Evolutionary conservation across 768 basidiomycete genomes (phyloP).

Genomic region (Strobilomyces echinocephalus): DNA sequence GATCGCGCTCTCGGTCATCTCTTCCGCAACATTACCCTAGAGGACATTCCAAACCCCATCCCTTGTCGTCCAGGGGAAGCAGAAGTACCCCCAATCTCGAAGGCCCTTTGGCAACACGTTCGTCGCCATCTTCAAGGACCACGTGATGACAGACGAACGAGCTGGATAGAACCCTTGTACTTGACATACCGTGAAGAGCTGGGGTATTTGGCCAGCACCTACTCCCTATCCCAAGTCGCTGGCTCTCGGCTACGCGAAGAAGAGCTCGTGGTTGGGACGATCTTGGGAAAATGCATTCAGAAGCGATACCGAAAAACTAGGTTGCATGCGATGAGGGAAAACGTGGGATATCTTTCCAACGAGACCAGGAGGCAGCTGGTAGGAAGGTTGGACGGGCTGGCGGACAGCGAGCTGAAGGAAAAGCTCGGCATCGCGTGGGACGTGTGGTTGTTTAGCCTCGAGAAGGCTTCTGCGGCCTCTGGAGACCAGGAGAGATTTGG

Average conservation of each 20-base stretch:
- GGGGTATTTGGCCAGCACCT: not conserved
- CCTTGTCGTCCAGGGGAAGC: not conserved
- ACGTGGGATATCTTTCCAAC: conserved; percentile 46
- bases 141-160: not conserved
- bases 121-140: not conserved
- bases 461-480: conserved; percentile 27
- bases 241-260: not conserved
- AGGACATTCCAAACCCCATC: not conserved
- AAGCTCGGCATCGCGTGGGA: conserved; percentile 33
- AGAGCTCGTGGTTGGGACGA: not conserved
- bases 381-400: conserved; percentile 23
- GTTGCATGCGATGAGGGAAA: conserved; percentile 58
- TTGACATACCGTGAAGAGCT: conserved; percentile 2
- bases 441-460: conserved; percentile 37
- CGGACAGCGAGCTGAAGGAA: conserved; percentile 28
- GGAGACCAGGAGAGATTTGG: conserved; percentile 30
- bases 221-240: not conserved
- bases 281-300: not conserved
- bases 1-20: conserved; percentile 3
- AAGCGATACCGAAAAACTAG: conserved; percentile 52
- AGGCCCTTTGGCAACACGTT: not conserved
- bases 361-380: conserved; percentile 38
- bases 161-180: not conserved
- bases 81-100: not conserved
- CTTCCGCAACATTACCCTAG: not conserved